phyloP scores from a whole-genome alignment of 352 stramenopile species.

The Phytopythium sindhum region DNA sequence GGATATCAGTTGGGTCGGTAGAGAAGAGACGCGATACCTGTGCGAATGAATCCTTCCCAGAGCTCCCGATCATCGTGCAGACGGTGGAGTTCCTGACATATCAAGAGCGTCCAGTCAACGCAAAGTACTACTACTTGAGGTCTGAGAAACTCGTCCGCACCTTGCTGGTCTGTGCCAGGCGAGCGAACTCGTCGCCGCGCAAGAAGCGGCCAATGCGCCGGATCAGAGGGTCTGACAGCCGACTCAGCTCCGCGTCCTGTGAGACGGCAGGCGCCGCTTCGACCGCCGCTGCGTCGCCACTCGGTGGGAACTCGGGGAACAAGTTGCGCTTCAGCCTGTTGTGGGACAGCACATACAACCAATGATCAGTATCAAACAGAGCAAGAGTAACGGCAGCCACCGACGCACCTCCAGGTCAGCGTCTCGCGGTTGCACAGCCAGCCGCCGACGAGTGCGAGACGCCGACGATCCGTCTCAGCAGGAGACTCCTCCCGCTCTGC shows the following conservation, averaged over 20 bases:
- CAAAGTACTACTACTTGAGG: neutral
- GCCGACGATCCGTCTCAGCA: neutral
- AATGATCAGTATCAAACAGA: neutral
- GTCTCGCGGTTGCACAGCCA: slow-evolving; percentile 43
- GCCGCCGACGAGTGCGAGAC: slow-evolving; percentile 12
- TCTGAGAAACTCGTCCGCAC: slow-evolving; percentile 2
- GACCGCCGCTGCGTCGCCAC: neutral
- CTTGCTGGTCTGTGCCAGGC: slow-evolving; percentile 33
- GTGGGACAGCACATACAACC: neutral
- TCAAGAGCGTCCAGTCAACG: neutral
- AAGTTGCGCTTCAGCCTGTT: slow-evolving; percentile 40
- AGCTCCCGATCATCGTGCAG: slow-evolving; percentile 17
- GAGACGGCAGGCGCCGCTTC: neutral
- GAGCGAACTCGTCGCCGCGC: slow-evolving; percentile 27
- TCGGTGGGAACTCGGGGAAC: slow-evolving; percentile 26
- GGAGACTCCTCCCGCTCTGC: neutral
- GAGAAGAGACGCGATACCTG: slow-evolving; percentile 18
- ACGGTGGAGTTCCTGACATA: slow-evolving; percentile 23
- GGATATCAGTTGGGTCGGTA: neutral
- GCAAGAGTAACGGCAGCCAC: neutral
- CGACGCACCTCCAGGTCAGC: slow-evolving; percentile 34
- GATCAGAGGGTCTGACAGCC: slow-evolving; percentile 30
- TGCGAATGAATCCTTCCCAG: slow-evolving; percentile 26
- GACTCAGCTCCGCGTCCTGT: slow-evolving; percentile 37
- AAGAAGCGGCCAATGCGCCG: slow-evolving; percentile 25